Conservation (phyloP, 805 yeast genomes). For the Danielia reshetovae region DNA sequence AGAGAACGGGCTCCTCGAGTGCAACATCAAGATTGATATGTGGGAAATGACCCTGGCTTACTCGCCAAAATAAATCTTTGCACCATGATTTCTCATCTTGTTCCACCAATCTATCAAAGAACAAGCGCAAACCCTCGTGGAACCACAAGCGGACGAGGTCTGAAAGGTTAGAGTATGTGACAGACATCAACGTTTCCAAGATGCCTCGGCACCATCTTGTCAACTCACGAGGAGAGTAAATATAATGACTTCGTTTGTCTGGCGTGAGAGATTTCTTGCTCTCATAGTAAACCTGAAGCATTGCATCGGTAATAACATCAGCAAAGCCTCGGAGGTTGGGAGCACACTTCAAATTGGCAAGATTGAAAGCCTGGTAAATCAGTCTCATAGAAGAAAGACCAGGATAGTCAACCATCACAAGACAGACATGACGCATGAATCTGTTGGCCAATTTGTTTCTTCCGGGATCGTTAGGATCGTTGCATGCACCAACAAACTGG, state of each 20-base stretch:
- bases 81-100: conserved; percentile 50
- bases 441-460: conserved; percentile 55
- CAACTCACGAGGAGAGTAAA: conserved; percentile 85
- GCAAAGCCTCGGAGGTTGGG: conserved; percentile 60
- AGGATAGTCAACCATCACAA: conserved; percentile 80
- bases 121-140: conserved; percentile 76
- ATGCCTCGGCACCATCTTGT: conserved; percentile 87
- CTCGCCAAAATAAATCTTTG: conserved; percentile 24
- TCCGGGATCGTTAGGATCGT: conserved; percentile 81
- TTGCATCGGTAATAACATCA: conserved; percentile 52
- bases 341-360: conserved; percentile 53
- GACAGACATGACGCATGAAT: conserved; percentile 61
- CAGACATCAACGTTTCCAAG: conserved; percentile 42
- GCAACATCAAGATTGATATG: conserved; percentile 32
- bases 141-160: conserved; percentile 65
- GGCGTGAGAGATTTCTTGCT: conserved; percentile 41
- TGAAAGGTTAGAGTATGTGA: conserved; percentile 27
- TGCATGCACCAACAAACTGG: conserved; percentile 94
- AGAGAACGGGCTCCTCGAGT: conserved; percentile 53
- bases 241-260: conserved; percentile 51
- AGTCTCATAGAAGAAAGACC: conserved; percentile 54
- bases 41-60: conserved; percentile 43
- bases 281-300: conserved; percentile 56
- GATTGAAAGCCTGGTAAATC: conserved; percentile 60
- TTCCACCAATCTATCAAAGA: conserved; percentile 64